These are phyloP conservation scores for Thielaviopsis populi DNA, from an alignment of 2,329 filamentous ascomycete species.

Conservation along the genomic window DNA sequence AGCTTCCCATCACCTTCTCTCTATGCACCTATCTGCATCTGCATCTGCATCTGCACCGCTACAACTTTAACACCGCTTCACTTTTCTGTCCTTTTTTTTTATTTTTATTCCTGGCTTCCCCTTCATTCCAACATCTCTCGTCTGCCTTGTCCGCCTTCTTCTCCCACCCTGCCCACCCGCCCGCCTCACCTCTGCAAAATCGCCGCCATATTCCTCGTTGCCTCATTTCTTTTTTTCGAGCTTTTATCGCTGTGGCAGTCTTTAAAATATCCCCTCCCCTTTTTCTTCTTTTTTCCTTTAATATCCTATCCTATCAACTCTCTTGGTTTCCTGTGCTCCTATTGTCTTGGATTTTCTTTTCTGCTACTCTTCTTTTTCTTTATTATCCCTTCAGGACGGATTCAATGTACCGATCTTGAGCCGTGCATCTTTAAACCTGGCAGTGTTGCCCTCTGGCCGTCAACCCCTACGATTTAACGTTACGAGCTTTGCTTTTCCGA, in stretches of 20 bases:
- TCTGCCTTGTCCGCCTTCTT: neutral
- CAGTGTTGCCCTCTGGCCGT: conserved; percentile 1
- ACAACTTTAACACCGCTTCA: conserved; percentile 3
- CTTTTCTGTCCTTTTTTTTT: neutral
- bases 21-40: neutral
- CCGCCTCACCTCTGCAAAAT: neutral
- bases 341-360: neutral
- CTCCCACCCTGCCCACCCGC: neutral
- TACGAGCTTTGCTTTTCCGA: conserved; percentile 4
- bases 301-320: neutral
- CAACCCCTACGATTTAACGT: conserved; percentile 5
- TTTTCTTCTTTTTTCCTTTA: neutral
- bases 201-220: conserved; percentile 3
- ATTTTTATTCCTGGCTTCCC: neutral
- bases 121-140: neutral
- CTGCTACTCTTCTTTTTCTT: neutral
- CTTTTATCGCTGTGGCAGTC: neutral
- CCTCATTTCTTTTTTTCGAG: neutral
- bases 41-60: conserved; percentile 3
- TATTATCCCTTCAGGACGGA: conserved; percentile 3
- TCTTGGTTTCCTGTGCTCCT: neutral
- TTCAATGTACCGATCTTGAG: neutral
- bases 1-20: neutral
- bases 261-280: neutral
- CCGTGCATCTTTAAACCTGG: neutral